Evolutionary conservation across 2,329 filamentous ascomycete species (phyloP).

Genomic region (Pochonia chlamydosporia): DNA sequence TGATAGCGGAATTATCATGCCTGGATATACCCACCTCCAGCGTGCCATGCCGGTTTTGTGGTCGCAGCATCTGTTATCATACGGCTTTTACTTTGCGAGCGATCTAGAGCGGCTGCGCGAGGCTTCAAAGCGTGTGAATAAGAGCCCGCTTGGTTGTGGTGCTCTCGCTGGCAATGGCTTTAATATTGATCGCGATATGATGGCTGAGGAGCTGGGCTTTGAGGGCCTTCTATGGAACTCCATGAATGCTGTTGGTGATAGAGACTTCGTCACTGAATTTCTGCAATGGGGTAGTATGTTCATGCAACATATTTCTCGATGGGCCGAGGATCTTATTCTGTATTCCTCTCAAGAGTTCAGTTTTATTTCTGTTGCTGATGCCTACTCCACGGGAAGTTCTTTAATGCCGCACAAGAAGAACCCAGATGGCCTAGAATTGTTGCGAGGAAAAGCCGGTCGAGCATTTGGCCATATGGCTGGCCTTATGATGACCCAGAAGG

Average conservation of each 20-base stretch:
- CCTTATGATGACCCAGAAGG: conserved; percentile 63
- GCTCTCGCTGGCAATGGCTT: conserved; percentile 80
- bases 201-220: conserved; percentile 78
- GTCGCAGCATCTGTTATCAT: conserved; percentile 75
- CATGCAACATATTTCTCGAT: conserved; percentile 74
- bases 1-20: conserved; percentile 63
- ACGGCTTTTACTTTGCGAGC: conserved; percentile 63
- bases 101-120: conserved; percentile 75
- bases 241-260: conserved; percentile 68
- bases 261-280: conserved; percentile 77
- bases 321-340: conserved; percentile 82
- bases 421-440: not conserved
- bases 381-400: conserved; percentile 70
- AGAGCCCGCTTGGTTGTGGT: conserved; percentile 64
- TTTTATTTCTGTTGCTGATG: conserved; percentile 70
- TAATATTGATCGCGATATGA: conserved; percentile 70
- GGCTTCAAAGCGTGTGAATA: conserved; percentile 68
- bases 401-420: conserved; percentile 78
- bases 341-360: conserved; percentile 73
- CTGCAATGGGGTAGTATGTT: conserved; percentile 75
- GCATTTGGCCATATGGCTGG: conserved; percentile 78
- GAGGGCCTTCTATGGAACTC: conserved; percentile 70
- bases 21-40: conserved; percentile 84
- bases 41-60: conserved; percentile 74
- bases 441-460: conserved; percentile 40